Base-by-base conservation (phyloP, 192 early-diverging fungal species). In the Umbelopsis ramanniana region DNA sequence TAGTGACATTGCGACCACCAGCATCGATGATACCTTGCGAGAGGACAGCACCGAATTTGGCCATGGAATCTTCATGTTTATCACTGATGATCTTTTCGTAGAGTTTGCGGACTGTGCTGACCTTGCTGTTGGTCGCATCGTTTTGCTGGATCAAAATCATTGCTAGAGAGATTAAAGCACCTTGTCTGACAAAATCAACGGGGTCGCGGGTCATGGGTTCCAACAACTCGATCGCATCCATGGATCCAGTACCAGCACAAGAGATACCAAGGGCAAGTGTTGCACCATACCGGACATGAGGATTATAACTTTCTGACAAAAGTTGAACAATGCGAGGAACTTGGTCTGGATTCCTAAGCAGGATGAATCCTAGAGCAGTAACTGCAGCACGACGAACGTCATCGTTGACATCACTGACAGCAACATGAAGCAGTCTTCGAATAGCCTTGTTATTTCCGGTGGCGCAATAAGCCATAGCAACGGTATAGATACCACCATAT, bases 351-450 rank as follows among this genome's bases (percentile, higher is more conserved):
- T 89, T 92, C 50, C 93, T 88, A 83, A 95, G 91, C 11, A 99
- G 84, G 21, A 99, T 86, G 76, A 99, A 99, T 7, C 98, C 98
- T 35, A 99, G 90, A 0, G 94, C 90, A 6, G 94, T 98, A 46
- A 98, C 98, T 12, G 98, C 96, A 2, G 98, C 97, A n/a, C 98
- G 89, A 29, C 98, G 90, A n/a, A 99, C 97, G 78, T 99, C 98
- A 72, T 99, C 98, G 76, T 96, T 98, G 50, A 98, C 98, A 76
- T 99, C 98, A 55, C 91, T 93, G 6, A 99, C 98, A 55, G 98
- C 97, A 52, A 99, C 91, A 78, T 99, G 98, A 45, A 99, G 90
- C 67, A 98, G 88, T 35, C 90, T 88, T 37, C 92, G 88, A 57
- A 99, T 95, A 4, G 96, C 97, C 79, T 93, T 93, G 87, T 99